These are phyloP conservation scores for Aspergillus fumigatus DNA, from an alignment of 2,329 filamentous ascomycete species.

Conservation along the genomic window DNA sequence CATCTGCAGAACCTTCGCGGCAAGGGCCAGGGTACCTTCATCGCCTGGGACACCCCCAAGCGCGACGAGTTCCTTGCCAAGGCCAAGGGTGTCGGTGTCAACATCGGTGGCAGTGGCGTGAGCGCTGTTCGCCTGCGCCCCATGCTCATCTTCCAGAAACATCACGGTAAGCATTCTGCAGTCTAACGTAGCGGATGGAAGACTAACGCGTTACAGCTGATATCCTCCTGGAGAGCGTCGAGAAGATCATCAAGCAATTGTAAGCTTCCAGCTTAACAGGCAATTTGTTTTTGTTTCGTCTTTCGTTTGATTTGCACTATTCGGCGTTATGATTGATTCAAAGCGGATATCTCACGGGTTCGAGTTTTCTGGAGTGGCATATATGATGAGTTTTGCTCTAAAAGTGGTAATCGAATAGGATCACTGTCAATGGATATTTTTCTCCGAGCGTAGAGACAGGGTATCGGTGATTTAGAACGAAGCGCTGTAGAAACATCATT, in stretches of 20 bases:
- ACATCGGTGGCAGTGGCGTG: conserved; percentile 78
- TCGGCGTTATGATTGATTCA: conserved; percentile 13
- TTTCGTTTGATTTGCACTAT: conserved; percentile 7
- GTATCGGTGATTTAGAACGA: not conserved
- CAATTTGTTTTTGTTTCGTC: conserved; percentile 2
- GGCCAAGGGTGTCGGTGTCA: conserved; percentile 76
- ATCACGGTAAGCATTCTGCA: conserved; percentile 57
- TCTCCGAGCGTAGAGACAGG: not conserved
- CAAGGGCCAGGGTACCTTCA: conserved; percentile 84
- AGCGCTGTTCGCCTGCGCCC: conserved; percentile 74
- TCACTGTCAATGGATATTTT: not conserved
- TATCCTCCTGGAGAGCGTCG: conserved; percentile 71
- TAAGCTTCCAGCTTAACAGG: conserved; percentile 15
- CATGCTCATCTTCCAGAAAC: conserved; percentile 89
- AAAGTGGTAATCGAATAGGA: not conserved
- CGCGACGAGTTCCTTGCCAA: conserved; percentile 73
- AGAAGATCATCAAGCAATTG: conserved; percentile 61
- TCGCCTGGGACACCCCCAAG: conserved; percentile 81
- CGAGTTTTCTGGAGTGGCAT: conserved; percentile 16
- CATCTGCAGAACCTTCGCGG: conserved; percentile 81
- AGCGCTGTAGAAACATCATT: not conserved
- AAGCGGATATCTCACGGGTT: conserved; percentile 6
- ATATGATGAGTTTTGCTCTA: conserved; percentile 5
- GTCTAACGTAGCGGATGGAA: not conserved
- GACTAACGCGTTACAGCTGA: conserved; percentile 50